A percentile compares a stretch with the other conserved stretches of the same genome.
phyloP scores from a whole-genome alignment of 164 flowering plant genomes.

The Amborella trichopoda region DNA sequence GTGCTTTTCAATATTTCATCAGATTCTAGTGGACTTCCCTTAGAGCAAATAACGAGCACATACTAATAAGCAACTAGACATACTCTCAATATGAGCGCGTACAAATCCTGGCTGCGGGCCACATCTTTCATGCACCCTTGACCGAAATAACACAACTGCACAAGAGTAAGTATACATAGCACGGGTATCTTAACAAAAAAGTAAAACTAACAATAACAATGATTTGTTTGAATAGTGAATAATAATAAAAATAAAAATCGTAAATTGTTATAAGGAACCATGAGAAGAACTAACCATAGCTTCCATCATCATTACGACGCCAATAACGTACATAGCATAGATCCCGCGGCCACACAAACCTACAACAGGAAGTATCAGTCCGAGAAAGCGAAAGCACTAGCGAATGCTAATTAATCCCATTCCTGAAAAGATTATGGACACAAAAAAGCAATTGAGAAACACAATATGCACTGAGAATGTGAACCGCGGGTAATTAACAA shows the following conservation, averaged over 20 bases:
- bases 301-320: constrained; percentile 99
- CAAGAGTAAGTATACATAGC: constrained; percentile 9
- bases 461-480: too few relatives aligned
- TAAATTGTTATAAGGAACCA: background rate
- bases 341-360: constrained; percentile 99
- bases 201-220: background rate
- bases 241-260: background rate
- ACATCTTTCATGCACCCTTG: constrained; percentile 91
- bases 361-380: constrained; percentile 15
- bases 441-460: too few relatives aligned
- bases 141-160: constrained; percentile 95
- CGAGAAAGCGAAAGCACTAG: too few relatives aligned
- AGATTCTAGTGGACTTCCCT: too few relatives aligned
- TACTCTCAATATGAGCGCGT: constrained; percentile 94
- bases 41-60: too few relatives aligned
- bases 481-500: too few relatives aligned
- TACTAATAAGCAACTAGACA: constrained; percentile 6
- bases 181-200: background rate
- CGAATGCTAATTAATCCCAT: too few relatives aligned
- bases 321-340: constrained; percentile 98
- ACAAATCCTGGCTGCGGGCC: constrained; percentile 97
- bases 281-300: constrained; percentile 54
- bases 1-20: too few relatives aligned
- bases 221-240: background rate
- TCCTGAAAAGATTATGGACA: too few relatives aligned